These are phyloP conservation scores for Boletus pseudo-olivaceus DNA, from an alignment of 768 basidiomycete species.

Conservation along the genomic window DNA sequence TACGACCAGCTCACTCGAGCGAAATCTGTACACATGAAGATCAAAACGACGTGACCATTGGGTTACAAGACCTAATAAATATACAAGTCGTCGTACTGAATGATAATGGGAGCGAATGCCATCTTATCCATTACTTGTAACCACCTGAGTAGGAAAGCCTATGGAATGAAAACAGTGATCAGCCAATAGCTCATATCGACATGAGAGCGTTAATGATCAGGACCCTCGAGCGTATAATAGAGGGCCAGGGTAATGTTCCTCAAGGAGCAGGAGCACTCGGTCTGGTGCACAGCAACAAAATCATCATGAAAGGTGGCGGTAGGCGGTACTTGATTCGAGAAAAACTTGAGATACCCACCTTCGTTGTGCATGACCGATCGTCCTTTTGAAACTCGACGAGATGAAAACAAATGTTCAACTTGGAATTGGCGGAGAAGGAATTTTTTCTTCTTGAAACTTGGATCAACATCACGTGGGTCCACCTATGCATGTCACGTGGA, in stretches of 20 bases:
- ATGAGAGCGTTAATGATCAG: slow-evolving; percentile 17
- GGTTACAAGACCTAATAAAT: too few relatives aligned
- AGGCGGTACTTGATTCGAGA: not conserved
- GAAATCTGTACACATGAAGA: slow-evolving; percentile 82
- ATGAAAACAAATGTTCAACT: not conserved
- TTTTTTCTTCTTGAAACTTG: too few relatives aligned
- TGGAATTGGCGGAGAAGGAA: not conserved
- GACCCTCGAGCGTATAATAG: slow-evolving; percentile 34
- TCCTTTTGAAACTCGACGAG: not conserved
- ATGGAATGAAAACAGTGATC: not conserved
- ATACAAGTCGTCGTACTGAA: not conserved
- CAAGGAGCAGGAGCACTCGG: slow-evolving; percentile 32
- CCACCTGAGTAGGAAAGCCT: not conserved
- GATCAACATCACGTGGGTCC: not conserved
- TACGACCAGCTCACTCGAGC: slow-evolving; percentile 83
- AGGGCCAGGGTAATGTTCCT: slow-evolving; percentile 32
- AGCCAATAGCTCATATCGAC: not conserved
- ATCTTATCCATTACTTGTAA: not conserved
- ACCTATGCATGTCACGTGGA: not conserved
- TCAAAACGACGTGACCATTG: slow-evolving; percentile 43
- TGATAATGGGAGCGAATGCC: not conserved
- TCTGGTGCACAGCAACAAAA: slow-evolving; percentile 37
- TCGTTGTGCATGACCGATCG: not conserved
- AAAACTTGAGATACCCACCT: slow-evolving; percentile 1
- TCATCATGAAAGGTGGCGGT: slow-evolving; percentile 23